Evolutionary conservation across 2,329 filamentous ascomycete species (phyloP).

Genomic region (Aspergillus sp.): DNA sequence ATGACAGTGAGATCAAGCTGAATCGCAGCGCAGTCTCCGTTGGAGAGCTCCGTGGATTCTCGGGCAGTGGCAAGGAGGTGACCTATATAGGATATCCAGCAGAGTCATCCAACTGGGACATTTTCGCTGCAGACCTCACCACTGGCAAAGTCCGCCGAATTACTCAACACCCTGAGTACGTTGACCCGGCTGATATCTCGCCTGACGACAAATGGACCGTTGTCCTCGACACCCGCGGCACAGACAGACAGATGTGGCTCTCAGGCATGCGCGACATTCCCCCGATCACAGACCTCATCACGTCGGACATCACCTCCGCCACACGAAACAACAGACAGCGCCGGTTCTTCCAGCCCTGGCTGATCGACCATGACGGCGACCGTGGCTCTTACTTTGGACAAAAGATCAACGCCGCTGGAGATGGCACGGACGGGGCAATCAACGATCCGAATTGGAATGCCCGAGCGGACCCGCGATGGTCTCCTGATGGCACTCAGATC

Average conservation of each 20-base stretch:
- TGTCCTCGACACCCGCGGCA: conserved; percentile 46
- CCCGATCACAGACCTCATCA: conserved; percentile 42
- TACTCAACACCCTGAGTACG: not conserved
- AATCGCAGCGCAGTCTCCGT: not conserved
- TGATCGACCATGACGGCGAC: conserved; percentile 48
- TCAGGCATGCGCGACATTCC: conserved; percentile 43
- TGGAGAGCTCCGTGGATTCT: conserved; percentile 40
- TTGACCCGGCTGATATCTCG: conserved; percentile 13
- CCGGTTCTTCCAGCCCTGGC: conserved; percentile 47
- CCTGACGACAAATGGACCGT: conserved; percentile 46
- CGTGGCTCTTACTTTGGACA: conserved; percentile 48
- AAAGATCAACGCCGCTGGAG: conserved; percentile 41
- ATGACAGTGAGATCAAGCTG: conserved; percentile 24
- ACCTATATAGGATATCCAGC: not conserved
- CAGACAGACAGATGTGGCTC: conserved; percentile 44
- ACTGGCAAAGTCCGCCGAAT: not conserved
- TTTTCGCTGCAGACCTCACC: not conserved
- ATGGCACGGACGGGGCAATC: conserved; percentile 35
- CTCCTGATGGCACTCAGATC: conserved; percentile 43
- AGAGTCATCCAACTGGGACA: not conserved
- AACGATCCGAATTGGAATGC: conserved; percentile 53
- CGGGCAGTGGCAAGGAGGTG: not conserved
- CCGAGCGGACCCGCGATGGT: conserved; percentile 41
- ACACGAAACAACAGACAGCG: not conserved
- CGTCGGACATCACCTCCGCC: conserved; percentile 13